Percentiles rank a stretch among this genome's conserved stretches.
phyloP scores from a whole-genome alignment of 305 asterid genomes.

The Solanum hybrid region DNA sequence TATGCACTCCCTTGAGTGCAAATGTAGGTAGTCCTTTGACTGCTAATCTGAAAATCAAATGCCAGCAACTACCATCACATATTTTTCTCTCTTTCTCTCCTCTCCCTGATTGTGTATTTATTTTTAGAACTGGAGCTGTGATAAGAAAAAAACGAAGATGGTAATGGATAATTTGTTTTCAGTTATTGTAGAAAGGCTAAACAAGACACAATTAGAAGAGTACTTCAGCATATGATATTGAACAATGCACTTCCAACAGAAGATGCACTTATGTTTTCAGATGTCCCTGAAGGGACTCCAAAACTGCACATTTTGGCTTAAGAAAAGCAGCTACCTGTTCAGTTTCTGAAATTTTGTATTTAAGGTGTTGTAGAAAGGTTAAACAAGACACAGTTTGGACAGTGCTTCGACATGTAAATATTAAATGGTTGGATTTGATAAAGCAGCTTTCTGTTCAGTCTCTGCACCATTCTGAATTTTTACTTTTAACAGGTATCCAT shows the following conservation, averaged over 20 bases:
- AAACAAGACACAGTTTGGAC: not conserved
- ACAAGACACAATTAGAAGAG: not conserved
- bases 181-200: not conserved
- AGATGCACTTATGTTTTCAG: not conserved
- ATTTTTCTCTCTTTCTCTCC: not conserved
- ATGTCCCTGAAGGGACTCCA: not conserved
- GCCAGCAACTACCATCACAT: not conserved
- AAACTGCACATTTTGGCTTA: not conserved
- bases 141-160: not conserved
- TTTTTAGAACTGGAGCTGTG: not conserved
- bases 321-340: not conserved
- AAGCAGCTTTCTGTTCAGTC: not conserved
- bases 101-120: not conserved
- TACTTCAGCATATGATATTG: not conserved
- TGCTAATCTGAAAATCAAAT: not conserved
- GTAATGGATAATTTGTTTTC: not conserved
- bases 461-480: not conserved
- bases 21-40: not conserved
- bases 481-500: not conserved
- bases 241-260: not conserved
- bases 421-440: not conserved
- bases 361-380: not conserved
- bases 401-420: not conserved
- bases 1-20: not conserved
- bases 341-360: not conserved